A percentile compares a stretch with the other conserved stretches of the same genome.
Conservation (phyloP, 345 rosid genomes). For the Populus simonii region DNA sequence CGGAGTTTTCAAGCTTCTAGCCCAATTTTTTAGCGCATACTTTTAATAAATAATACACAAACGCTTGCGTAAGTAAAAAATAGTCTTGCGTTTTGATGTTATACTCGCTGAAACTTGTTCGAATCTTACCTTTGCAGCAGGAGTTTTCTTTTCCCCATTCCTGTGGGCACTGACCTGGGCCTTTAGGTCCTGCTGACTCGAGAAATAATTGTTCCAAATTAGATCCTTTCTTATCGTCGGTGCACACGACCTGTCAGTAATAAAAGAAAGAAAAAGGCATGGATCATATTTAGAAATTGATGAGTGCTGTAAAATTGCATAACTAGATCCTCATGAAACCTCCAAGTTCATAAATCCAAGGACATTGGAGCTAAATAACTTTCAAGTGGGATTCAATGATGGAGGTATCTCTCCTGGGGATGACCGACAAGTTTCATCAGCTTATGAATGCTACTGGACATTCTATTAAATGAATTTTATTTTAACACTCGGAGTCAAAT, state of each 20-base stretch:
- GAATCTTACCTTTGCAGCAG: background rate
- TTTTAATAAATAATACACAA: too few species aligned
- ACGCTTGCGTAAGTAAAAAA: too few species aligned
- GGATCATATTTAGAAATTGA: background rate
- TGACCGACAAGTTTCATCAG: conserved; percentile 17
- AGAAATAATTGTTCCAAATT: background rate
- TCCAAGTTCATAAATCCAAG: background rate
- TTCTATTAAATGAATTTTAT: background rate
- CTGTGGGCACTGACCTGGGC: background rate
- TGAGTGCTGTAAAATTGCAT: background rate
- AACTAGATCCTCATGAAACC: background rate
- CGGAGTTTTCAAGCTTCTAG: background rate
- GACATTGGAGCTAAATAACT: background rate
- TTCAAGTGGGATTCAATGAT: background rate
- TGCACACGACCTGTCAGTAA: background rate
- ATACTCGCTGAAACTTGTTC: background rate
- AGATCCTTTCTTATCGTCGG: background rate
- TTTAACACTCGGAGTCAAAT: background rate
- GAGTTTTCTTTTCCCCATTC: background rate
- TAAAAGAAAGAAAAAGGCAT: background rate
- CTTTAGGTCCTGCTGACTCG: background rate
- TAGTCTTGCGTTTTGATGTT: background rate
- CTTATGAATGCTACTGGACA: conserved; percentile 8
- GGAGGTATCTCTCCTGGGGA: background rate
- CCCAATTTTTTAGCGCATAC: background rate